A percentile compares a stretch with the other conserved stretches of the same genome.
These are phyloP conservation scores for Phanerochaete carnosa DNA, from an alignment of 768 basidiomycete species.

Conservation along the genomic window DNA sequence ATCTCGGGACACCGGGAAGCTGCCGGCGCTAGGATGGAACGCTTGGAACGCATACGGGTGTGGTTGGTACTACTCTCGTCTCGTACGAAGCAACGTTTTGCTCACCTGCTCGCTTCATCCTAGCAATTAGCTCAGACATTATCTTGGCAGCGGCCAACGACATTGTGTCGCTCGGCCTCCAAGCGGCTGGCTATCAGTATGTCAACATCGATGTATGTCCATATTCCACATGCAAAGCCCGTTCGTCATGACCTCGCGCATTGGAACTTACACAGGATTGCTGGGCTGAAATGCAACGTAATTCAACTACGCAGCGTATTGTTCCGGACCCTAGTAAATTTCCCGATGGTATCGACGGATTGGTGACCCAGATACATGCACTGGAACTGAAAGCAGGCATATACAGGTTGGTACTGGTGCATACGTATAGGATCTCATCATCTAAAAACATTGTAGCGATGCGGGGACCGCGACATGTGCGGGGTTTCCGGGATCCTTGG, in stretches of 20 bases:
- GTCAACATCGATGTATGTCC: conserved; percentile 48
- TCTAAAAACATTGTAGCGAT: conserved; percentile 48
- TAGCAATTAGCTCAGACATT: conserved; percentile 44
- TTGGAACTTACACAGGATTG: conserved; percentile 40
- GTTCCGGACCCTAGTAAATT: conserved; percentile 52
- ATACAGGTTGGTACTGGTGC: conserved; percentile 35
- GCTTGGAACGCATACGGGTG: conserved; percentile 50
- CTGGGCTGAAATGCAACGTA: conserved; percentile 41
- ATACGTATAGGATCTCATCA: conserved; percentile 22
- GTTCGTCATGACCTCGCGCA: too few species aligned
- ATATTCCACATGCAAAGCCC: too few species aligned
- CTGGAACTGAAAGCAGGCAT: conserved; percentile 50
- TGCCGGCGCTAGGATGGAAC: conserved; percentile 54
- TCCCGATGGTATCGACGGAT: conserved; percentile 45
- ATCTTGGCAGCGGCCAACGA: conserved; percentile 44
- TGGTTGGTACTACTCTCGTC: conserved; percentile 27
- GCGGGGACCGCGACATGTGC: conserved; percentile 66
- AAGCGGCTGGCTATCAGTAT: conserved; percentile 47
- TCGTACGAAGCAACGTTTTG: background rate
- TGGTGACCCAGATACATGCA: conserved; percentile 42
- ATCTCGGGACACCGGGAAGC: conserved; percentile 36
- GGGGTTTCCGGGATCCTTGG: conserved; percentile 58
- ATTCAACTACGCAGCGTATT: conserved; percentile 39
- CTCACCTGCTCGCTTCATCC: background rate
- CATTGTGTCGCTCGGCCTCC: conserved; percentile 44